A percentile compares a stretch with the other conserved stretches of the same genome.
phyloP scores from a whole-genome alignment of 805 yeast genomes.

The Pichia cephalocereana region DNA sequence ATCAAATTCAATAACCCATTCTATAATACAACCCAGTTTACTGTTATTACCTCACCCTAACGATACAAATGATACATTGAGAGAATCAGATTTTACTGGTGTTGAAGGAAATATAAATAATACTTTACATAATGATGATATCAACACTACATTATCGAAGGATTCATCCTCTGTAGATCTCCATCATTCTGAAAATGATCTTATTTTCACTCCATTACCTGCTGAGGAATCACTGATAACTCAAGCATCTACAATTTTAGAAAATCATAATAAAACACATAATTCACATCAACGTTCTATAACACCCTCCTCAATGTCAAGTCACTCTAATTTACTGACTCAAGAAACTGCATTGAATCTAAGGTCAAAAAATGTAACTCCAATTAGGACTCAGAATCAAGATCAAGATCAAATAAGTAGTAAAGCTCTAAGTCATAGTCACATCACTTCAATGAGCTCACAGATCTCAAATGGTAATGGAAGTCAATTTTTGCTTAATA shows the following conservation, averaged over 20 bases:
- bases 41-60: not conserved
- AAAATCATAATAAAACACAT: not conserved
- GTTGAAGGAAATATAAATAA: not conserved
- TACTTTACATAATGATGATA: not conserved
- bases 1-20: not conserved
- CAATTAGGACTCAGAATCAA: not conserved
- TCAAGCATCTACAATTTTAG: not conserved
- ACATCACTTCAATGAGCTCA: not conserved
- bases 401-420: not conserved
- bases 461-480: conserved; percentile 2
- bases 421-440: not conserved
- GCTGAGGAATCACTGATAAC: not conserved
- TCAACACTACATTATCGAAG: not conserved
- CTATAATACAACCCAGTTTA: not conserved
- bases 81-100: not conserved
- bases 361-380: not conserved
- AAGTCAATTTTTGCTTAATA: conserved; percentile 21
- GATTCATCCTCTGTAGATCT: not conserved
- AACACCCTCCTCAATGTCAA: not conserved
- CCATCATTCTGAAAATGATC: not conserved
- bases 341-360: not conserved
- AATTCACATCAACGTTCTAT: not conserved
- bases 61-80: not conserved
- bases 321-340: not conserved
- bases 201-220: not conserved